These are phyloP conservation scores for Lavandula angustifolia DNA, from an alignment of 257 asterid genomes.

Conservation along the genomic window DNA sequence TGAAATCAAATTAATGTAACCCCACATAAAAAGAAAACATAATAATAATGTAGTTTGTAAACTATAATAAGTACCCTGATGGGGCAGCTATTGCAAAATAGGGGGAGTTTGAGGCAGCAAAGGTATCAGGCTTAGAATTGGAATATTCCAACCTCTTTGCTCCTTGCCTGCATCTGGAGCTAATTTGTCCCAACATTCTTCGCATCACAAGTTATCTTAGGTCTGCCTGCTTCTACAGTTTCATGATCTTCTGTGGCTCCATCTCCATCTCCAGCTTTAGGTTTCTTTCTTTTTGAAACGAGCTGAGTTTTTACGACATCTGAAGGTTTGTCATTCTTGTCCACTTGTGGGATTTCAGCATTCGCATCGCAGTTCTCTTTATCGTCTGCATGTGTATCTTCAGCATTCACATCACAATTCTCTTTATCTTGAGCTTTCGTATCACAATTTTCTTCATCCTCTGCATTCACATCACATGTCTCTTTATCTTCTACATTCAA, in stretches of 20 bases:
- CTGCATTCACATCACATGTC: too few relatives aligned
- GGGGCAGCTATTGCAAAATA: conserved; percentile 14
- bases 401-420: conserved; percentile 35
- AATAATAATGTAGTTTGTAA: conserved; percentile 22
- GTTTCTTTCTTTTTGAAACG: conserved; percentile 38
- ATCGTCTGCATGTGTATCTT: conserved; percentile 37
- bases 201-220: conserved; percentile 27
- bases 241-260: conserved; percentile 5
- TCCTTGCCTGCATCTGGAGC: conserved; percentile 24
- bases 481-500: conserved; percentile 35
- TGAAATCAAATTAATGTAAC: conserved; percentile 4
- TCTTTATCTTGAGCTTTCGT: conserved; percentile 43
- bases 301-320: conserved; percentile 23
- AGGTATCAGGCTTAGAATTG: conserved; percentile 1
- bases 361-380: conserved; percentile 38
- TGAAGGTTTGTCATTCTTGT: conserved; percentile 30
- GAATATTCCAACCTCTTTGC: conserved; percentile 9
- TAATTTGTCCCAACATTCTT: conserved; percentile 20
- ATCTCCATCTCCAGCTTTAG: conserved; percentile 17
- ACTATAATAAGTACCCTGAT: too few relatives aligned
- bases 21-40: too few relatives aligned
- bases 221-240: conserved; percentile 22
- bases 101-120: background rate
- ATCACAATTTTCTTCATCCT: too few relatives aligned
- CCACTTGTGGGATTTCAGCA: conserved; percentile 37